These are phyloP conservation scores for Diutina catenulata DNA, from an alignment of 1,139 yeast genomes.

Conservation along the genomic window DNA sequence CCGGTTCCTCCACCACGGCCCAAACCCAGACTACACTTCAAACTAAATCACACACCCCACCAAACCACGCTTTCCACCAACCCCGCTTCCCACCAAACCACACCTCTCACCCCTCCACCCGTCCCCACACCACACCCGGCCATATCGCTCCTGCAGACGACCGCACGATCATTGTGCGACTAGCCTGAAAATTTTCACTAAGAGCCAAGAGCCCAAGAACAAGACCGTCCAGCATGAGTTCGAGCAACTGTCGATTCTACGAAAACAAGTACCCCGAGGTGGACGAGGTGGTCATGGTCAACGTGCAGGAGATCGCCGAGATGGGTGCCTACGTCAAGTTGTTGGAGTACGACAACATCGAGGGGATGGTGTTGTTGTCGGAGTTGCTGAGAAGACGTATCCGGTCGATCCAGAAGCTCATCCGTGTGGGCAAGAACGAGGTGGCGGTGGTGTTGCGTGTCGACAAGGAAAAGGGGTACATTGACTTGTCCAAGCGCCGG, in stretches of 20 bases:
- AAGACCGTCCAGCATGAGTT: constrained; percentile 42
- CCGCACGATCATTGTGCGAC: constrained; percentile 6
- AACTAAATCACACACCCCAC: too few relatives aligned
- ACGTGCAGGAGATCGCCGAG: constrained; percentile 95
- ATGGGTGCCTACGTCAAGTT: constrained; percentile 97
- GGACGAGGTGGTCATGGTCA: constrained; percentile 97
- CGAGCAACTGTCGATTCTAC: constrained; percentile 90
- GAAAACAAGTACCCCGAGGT: constrained; percentile 98
- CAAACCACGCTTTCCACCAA: too few relatives aligned
- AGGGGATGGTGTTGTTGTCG: constrained; percentile 94
- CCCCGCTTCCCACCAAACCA: too few relatives aligned
- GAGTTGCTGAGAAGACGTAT: constrained; percentile 98
- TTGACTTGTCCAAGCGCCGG: constrained; percentile 94
- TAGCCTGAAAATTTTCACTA: constrained; percentile 1
- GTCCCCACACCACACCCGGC: too few relatives aligned
- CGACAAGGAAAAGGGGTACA: constrained; percentile 96
- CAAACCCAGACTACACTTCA: too few relatives aligned
- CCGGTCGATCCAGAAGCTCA: constrained; percentile 91
- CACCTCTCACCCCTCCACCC: too few relatives aligned
- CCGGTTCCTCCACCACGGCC: too few relatives aligned
- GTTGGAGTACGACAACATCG: constrained; percentile 93
- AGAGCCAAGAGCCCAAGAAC: neutral
- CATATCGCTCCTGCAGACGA: too few relatives aligned
- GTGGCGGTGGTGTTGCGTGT: constrained; percentile 98
- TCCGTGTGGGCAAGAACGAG: constrained; percentile 97